Conservation (phyloP, 2,329 filamentous ascomycete genomes). For the Penicillium sp. region DNA sequence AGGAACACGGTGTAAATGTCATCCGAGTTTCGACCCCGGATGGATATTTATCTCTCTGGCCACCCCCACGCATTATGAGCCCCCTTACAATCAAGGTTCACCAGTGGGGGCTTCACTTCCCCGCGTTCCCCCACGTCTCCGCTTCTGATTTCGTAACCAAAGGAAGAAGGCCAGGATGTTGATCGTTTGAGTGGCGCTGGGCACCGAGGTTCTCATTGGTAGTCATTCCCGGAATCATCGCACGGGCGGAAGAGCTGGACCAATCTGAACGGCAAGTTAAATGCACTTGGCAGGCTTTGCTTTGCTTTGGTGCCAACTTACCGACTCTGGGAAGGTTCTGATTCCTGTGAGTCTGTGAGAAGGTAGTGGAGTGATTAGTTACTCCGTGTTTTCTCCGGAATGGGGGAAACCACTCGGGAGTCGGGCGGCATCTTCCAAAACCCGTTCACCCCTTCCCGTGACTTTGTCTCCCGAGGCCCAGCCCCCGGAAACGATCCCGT, state of each 20-base stretch:
- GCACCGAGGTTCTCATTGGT: conserved; percentile 8
- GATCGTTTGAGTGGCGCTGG: neutral
- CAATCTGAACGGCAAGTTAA: neutral
- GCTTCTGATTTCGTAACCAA: neutral
- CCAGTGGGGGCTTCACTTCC: conserved; percentile 21
- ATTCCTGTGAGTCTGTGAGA: neutral
- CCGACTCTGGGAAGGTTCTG: neutral
- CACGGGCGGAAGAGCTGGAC: neutral
- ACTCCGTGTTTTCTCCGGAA: neutral
- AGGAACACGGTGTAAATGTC: neutral
- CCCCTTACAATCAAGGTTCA: neutral
- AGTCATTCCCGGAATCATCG: neutral
- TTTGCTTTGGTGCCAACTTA: neutral
- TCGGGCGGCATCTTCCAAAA: neutral
- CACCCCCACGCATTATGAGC: conserved; percentile 18
- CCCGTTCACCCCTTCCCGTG: neutral
- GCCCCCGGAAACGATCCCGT: neutral
- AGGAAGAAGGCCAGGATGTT: neutral
- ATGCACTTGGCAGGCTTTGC: neutral
- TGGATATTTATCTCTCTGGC: conserved; percentile 11
- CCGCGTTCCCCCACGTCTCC: conserved; percentile 29
- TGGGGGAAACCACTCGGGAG: no score
- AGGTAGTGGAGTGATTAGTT: neutral
- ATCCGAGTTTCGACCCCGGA: neutral
- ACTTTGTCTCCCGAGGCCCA: neutral